Percentiles rank a stretch among this genome's conserved stretches.
These are phyloP conservation scores for Neocatenulostroma microsporum DNA, from an alignment of 2,329 filamentous ascomycete species.

Conservation along the genomic window DNA sequence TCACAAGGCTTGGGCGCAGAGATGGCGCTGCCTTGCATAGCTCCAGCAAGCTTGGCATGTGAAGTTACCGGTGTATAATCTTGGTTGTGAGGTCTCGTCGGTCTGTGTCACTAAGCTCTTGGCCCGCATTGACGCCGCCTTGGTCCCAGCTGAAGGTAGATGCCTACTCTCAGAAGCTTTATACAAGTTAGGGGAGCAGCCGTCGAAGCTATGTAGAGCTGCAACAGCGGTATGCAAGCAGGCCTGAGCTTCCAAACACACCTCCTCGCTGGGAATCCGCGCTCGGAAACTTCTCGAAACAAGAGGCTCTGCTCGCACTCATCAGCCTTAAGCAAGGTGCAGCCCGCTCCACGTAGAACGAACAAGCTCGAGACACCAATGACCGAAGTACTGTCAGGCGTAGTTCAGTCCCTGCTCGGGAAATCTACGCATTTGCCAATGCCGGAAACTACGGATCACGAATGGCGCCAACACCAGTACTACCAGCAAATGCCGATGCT, in stretches of 20 bases:
- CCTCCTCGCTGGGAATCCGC: neutral
- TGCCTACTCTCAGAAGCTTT: too few relatives aligned
- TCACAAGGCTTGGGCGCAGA: too few relatives aligned
- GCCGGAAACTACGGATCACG: slow-evolving; percentile 10
- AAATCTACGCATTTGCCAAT: slow-evolving; percentile 7
- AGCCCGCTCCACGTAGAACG: slow-evolving; percentile 5
- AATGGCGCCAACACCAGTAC: slow-evolving; percentile 10
- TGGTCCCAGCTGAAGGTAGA: too few relatives aligned
- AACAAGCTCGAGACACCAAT: slow-evolving; percentile 7
- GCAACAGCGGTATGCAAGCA: neutral
- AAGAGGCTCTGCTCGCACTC: too few relatives aligned
- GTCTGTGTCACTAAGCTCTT: neutral
- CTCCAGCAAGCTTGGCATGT: too few relatives aligned
- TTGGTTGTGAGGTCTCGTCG: neutral
- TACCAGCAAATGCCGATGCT: slow-evolving; percentile 10
- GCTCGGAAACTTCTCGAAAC: slow-evolving; percentile 1
- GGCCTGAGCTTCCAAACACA: neutral
- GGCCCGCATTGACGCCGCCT: neutral
- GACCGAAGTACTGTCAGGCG: slow-evolving; percentile 10
- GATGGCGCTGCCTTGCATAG: neutral
- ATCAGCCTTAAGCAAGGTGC: slow-evolving; percentile 5
- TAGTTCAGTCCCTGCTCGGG: slow-evolving; percentile 8
- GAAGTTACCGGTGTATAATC: neutral
- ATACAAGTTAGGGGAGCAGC: too few relatives aligned
- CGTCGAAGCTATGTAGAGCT: slow-evolving; percentile 1